These are phyloP conservation scores for Leucosporidium scottii DNA, from an alignment of 768 basidiomycete species.

Conservation along the genomic window DNA sequence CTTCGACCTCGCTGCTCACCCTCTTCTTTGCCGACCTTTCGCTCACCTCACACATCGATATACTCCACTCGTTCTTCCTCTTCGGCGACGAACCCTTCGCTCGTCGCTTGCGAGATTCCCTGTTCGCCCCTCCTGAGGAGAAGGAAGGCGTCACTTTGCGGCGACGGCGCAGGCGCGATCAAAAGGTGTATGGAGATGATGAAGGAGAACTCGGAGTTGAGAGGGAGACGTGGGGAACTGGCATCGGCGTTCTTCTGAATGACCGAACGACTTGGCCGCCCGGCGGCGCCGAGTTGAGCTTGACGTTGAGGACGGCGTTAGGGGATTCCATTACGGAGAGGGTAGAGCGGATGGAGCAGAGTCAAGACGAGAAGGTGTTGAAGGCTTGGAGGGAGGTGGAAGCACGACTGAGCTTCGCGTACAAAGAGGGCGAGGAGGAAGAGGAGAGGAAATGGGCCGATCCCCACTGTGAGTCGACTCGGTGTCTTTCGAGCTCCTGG, in stretches of 20 bases:
- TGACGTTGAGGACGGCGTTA: neutral
- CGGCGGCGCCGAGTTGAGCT: neutral
- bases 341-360: neutral
- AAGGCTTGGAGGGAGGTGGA: neutral
- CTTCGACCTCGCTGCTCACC: conserved; percentile 2
- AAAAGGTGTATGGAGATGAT: neutral
- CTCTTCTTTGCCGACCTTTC: conserved; percentile 4
- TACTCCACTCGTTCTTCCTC: conserved; percentile 4
- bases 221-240: neutral
- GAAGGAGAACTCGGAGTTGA: conserved; percentile 1
- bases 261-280: conserved; percentile 3
- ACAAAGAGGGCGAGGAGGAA: neutral
- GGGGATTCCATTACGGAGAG: neutral
- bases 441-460: conserved; percentile 2
- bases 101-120: neutral
- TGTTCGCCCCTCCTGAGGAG: conserved; percentile 1
- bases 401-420: neutral
- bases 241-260: neutral
- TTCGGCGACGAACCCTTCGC: conserved; percentile 5
- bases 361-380: neutral
- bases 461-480: neutral
- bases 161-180: neutral
- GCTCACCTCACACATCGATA: neutral
- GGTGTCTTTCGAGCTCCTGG: neutral
- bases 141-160: neutral